Percentiles rank a stretch among this genome's conserved stretches.
phyloP scores from a whole-genome alignment of 768 basidiomycete species.

The Tricholoma saponaceum region DNA sequence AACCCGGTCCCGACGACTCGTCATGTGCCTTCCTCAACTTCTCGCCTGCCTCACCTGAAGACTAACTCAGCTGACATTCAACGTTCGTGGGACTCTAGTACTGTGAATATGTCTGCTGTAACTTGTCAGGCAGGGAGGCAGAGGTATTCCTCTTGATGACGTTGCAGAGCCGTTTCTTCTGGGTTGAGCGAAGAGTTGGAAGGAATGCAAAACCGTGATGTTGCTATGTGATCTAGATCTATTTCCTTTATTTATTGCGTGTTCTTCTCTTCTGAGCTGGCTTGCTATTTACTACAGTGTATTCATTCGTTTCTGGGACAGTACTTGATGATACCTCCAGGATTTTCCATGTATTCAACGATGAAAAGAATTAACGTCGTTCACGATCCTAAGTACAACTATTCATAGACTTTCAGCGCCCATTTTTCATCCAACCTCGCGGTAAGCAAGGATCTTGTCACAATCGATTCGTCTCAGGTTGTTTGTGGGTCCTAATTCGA shows the following conservation, averaged over 20 bases:
- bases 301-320: no score
- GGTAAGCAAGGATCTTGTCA: no score
- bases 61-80: conserved; percentile 29
- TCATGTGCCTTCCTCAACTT: conserved; percentile 6
- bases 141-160: conserved; percentile 20
- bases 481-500: no score
- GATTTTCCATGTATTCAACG: no score
- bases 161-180: no score
- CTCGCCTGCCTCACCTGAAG: conserved; percentile 16
- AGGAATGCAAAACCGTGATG: neutral
- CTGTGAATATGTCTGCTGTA: neutral
- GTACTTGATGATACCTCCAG: no score
- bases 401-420: no score
- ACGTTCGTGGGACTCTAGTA: conserved; percentile 23
- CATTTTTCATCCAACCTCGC: no score
- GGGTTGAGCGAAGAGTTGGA: conserved; percentile 16
- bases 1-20: conserved; percentile 16
- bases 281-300: no score
- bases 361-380: no score
- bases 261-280: neutral
- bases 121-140: conserved; percentile 7
- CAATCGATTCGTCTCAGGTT: no score
- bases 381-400: no score
- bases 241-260: neutral
- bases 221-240: neutral